A percentile compares a stretch with the other conserved stretches of the same genome.
Conservation (phyloP, 768 basidiomycete genomes). For the Lentinula raphanica region DNA sequence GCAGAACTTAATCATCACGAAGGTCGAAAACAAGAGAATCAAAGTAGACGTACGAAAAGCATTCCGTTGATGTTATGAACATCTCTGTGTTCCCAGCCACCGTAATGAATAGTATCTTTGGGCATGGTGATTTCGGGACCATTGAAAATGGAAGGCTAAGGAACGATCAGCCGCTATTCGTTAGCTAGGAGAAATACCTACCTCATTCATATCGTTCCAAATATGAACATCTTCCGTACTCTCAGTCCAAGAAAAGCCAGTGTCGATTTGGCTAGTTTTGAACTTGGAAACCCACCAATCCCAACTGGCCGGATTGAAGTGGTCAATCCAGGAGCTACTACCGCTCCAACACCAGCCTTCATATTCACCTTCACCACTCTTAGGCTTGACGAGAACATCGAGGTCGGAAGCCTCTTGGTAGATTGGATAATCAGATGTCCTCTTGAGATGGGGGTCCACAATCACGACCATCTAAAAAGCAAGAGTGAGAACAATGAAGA, state of each 20-base stretch:
- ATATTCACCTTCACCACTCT: conserved; percentile 77
- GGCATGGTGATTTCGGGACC: conserved; percentile 89
- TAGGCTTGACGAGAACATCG: conserved; percentile 77
- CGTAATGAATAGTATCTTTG: conserved; percentile 70
- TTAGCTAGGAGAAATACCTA: conserved; percentile 19
- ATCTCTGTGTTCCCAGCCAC: conserved; percentile 97
- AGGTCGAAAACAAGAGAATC: conserved; percentile 2
- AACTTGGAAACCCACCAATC: conserved; percentile 88
- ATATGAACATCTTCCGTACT: conserved; percentile 84
- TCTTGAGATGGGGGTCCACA: conserved; percentile 94
- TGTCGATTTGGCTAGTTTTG: conserved; percentile 48
- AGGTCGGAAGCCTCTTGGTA: conserved; percentile 81
- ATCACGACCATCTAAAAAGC: conserved; percentile 88
- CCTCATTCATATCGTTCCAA: conserved; percentile 99
- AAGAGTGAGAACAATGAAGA: conserved; percentile 4
- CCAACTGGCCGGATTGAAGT: conserved; percentile 89
- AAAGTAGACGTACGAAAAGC: conserved; percentile 66
- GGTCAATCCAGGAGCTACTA: conserved; percentile 94
- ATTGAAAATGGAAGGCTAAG: conserved; percentile 95
- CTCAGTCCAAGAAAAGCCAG: conserved; percentile 69
- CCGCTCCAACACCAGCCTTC: conserved; percentile 99
- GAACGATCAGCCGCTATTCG: conserved; percentile 2
- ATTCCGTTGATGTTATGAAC: conserved; percentile 97
- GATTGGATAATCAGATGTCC: conserved; percentile 69
- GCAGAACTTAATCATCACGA: background rate